These are phyloP conservation scores for Ceriops tagal DNA, from an alignment of 345 rosid genomes.

Conservation along the genomic window DNA sequence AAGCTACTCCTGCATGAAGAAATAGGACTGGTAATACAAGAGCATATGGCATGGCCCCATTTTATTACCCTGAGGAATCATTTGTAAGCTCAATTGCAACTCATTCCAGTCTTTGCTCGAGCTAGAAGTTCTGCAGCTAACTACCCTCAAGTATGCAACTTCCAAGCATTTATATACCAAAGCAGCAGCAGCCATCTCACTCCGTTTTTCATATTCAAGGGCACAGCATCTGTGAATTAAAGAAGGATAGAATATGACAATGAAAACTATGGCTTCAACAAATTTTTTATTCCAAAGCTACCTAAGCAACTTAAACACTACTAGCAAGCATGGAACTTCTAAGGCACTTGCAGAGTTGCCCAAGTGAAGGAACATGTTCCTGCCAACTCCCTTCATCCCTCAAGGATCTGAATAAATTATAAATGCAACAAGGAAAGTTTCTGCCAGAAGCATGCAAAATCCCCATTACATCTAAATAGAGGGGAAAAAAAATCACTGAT, in stretches of 20 bases:
- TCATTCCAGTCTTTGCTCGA: conserved; percentile 46
- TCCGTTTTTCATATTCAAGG: conserved; percentile 51
- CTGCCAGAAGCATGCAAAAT: no score
- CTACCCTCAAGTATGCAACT: conserved; percentile 67
- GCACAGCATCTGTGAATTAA: conserved; percentile 59
- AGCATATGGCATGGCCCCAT: background rate
- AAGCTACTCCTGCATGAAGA: background rate
- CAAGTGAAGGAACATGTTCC: background rate
- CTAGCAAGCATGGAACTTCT: background rate
- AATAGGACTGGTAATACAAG: conserved; percentile 3
- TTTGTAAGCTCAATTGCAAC: conserved; percentile 47
- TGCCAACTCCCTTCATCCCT: background rate
- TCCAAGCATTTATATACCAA: conserved; percentile 87
- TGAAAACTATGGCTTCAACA: background rate
- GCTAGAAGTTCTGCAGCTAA: conserved; percentile 42
- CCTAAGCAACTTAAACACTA: background rate
- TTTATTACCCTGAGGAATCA: conserved; percentile 54
- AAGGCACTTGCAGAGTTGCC: background rate
- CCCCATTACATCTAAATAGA: no score
- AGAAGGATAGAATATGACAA: conserved; percentile 3
- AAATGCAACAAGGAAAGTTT: background rate
- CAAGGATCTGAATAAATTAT: background rate
- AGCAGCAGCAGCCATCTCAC: conserved; percentile 73
- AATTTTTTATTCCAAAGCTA: background rate
- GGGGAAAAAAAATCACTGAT: background rate